A percentile compares a stretch with the other conserved stretches of the same genome.
Evolutionary conservation across 139 green algal species (phyloP).

Genomic region (Chlorella sorokiniana): DNA sequence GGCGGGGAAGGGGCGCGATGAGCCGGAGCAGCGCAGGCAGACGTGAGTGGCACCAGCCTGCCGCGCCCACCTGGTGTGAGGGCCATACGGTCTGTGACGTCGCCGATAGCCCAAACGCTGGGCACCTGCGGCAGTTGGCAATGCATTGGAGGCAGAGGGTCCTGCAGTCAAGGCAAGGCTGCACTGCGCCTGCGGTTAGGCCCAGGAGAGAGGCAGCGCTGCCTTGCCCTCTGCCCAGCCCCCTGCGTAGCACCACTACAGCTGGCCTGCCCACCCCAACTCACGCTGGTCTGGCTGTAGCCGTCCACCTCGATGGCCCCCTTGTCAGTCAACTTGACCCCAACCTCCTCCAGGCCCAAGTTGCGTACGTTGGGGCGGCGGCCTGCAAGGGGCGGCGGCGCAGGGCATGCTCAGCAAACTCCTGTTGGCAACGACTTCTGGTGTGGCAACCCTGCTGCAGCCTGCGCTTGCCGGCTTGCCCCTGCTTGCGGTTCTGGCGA

Average conservation of each 20-base stretch:
- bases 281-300: slow-evolving; percentile 77
- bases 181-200: neutral
- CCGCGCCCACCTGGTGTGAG: slow-evolving; percentile 70
- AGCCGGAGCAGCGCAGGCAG: neutral
- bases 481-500: too few species aligned
- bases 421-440: neutral
- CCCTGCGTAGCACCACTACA: neutral
- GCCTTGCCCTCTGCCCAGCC: neutral
- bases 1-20: too few species aligned
- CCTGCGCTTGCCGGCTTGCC: too few species aligned
- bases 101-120: slow-evolving; percentile 93
- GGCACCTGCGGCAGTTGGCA: slow-evolving; percentile 57
- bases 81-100: slow-evolving; percentile 93
- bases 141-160: neutral
- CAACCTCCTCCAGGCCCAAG: slow-evolving; percentile 54
- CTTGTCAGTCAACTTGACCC: slow-evolving; percentile 64
- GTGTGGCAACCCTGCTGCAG: too few species aligned
- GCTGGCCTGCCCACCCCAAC: neutral
- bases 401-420: neutral
- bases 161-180: neutral
- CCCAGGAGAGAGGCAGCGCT: neutral
- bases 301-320: slow-evolving; percentile 87
- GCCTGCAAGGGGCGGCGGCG: neutral
- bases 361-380: slow-evolving; percentile 39
- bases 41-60: neutral